These are phyloP conservation scores for Pseudotulostoma volvatum DNA, from an alignment of 495 filamentous ascomycete species.

Conservation along the genomic window DNA sequence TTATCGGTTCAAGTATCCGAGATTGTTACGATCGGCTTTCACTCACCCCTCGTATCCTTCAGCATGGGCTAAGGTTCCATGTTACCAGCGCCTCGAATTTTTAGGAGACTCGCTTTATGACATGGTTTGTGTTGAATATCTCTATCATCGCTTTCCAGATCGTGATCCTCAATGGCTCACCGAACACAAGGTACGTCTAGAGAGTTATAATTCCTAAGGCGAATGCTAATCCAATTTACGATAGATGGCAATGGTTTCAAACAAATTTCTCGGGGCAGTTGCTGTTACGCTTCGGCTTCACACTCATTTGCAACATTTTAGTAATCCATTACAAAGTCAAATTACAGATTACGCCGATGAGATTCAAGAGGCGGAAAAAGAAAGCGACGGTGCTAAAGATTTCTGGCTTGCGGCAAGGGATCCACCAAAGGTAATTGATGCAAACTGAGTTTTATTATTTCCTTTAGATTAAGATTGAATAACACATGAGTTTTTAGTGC, in stretches of 20 bases:
- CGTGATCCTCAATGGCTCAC: slow-evolving; percentile 94
- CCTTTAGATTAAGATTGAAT: no score
- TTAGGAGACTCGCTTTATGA: slow-evolving; percentile 83
- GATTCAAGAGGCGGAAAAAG: slow-evolving; percentile 36
- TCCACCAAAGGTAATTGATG: slow-evolving; percentile 57
- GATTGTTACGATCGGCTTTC: slow-evolving; percentile 69
- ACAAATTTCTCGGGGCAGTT: slow-evolving; percentile 79
- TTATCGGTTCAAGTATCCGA: slow-evolving; percentile 69
- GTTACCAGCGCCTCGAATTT: slow-evolving; percentile 88
- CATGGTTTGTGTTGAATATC: slow-evolving; percentile 65
- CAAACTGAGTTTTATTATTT: no score
- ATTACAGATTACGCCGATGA: slow-evolving; percentile 56
- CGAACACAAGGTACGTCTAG: slow-evolving; percentile 59
- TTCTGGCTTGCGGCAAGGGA: slow-evolving; percentile 59
- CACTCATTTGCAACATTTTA: slow-evolving; percentile 49
- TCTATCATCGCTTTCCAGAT: slow-evolving; percentile 60
- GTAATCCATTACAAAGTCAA: slow-evolving; percentile 38
- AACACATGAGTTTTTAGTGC: slow-evolving; percentile 27
- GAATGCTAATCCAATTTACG: background rate
- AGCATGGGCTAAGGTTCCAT: slow-evolving; percentile 60
- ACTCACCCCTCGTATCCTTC: slow-evolving; percentile 69
- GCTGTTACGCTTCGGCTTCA: slow-evolving; percentile 65
- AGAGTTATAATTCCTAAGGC: background rate
- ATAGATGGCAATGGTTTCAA: slow-evolving; percentile 94
- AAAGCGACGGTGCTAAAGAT: slow-evolving; percentile 43